Base-by-base conservation (phyloP, 1,139 yeast genomes). In the Candida tropicalis region DNA sequence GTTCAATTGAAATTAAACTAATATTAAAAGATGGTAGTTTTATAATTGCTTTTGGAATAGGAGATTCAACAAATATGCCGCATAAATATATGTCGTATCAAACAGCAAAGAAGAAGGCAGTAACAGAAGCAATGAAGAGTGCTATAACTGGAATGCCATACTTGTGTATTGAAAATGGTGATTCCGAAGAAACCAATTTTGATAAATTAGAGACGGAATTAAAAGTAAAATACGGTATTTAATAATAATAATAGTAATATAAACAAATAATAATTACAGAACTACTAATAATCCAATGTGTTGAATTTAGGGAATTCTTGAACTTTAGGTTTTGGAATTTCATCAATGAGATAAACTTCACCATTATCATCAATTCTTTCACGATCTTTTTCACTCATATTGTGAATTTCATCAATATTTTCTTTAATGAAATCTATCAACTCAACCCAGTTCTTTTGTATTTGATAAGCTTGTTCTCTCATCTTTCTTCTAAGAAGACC, bases 301-400 rank as follows among this genome's bases (percentile, higher is more conserved):
- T 70, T 70, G 56, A 73, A 72, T 55, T 61, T 70, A 6, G 88
- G 83, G 63, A 85, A 85, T 4, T 76, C 84, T 32, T 68, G 68
- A 43, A 87, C 75, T 15, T 54, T 62, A 1, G 95, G 95, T 24
- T 73, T 70, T 3, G 89, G 88, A 33, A 85, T 84, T 59, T 82
- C 90, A 6, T 87, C 87, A 38, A 86, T 74, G 51, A 81, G 70
- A 53, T 88, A 91, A 10, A 88, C 77, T 51, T 86, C 84, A 2
- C 98, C 98, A 50, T 88, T 81, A 36, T 91, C 97, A 60, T 90
- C 95, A 43, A 87, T 69, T 63, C 98, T 79, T 65, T 89, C 95
- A 53, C 97, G 77, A 57, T 90, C 97, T 52, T 79, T 81, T 54
- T 88, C 96, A 52, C 87, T 84, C 67, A 88, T 81, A 38, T 76